phyloP scores from a whole-genome alignment of 257 asterid genomes.

The Haberlea rhodopensis region DNA sequence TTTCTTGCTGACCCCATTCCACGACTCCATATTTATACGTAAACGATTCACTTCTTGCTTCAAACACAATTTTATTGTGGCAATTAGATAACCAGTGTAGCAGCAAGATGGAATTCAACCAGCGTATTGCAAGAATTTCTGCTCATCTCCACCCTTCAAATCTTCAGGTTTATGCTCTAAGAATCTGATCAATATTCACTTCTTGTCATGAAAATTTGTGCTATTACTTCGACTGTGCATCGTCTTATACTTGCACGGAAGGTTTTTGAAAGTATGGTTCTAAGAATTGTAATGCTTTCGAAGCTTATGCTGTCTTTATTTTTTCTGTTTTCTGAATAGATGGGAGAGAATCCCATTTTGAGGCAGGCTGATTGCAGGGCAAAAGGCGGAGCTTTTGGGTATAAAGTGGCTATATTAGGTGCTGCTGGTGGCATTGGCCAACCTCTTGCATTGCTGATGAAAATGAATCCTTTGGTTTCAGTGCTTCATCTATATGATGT shows the following conservation, averaged over 20 bases:
- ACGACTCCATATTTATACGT: slow-evolving; percentile 29
- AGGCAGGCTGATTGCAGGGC: too few relatives aligned
- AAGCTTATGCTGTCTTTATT: not conserved
- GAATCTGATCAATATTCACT: too few relatives aligned
- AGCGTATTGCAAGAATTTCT: too few relatives aligned
- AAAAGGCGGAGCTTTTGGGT: slow-evolving; percentile 90
- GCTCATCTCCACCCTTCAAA: slow-evolving; percentile 79
- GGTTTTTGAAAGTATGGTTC: not conserved
- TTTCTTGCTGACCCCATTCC: too few relatives aligned
- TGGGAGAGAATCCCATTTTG: too few relatives aligned
- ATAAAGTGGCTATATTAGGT: slow-evolving; percentile 85
- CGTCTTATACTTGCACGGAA: not conserved
- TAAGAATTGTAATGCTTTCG: too few relatives aligned
- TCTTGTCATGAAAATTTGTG: not conserved
- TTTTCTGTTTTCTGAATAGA: slow-evolving; percentile 26
- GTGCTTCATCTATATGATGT: too few relatives aligned
- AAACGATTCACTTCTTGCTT: slow-evolving; percentile 15
- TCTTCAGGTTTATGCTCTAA: slow-evolving; percentile 57
- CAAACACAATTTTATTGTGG: not conserved
- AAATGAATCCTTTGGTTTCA: too few relatives aligned
- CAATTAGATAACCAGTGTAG: not conserved
- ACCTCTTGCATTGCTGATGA: too few relatives aligned
- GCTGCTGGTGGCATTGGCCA: too few relatives aligned
- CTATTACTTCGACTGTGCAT: not conserved
- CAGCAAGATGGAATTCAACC: slow-evolving; percentile 44